A percentile compares a stretch with the other conserved stretches of the same genome.
phyloP scores from a whole-genome alignment of 1,139 yeast species.

The Spathaspora sp. region DNA sequence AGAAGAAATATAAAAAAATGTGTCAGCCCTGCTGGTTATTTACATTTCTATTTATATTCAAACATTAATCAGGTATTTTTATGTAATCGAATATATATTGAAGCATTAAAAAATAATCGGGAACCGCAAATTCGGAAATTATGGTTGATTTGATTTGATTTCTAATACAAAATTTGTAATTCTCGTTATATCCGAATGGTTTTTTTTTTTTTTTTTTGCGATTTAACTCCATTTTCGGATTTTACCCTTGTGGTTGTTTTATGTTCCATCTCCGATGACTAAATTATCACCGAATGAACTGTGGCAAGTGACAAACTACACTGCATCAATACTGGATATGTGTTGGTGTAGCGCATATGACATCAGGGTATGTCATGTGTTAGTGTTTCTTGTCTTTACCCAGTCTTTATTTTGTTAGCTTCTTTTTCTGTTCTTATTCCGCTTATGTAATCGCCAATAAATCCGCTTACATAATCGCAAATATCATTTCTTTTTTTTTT shows the following conservation, averaged over 20 bases:
- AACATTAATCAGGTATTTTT: neutral
- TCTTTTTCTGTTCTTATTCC: neutral
- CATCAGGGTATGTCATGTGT: neutral
- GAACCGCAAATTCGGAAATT: neutral
- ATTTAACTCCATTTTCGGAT: too few relatives aligned
- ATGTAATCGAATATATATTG: neutral
- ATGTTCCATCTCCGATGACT: neutral
- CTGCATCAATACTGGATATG: too few relatives aligned
- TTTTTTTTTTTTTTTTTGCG: neutral
- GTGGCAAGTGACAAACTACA: too few relatives aligned
- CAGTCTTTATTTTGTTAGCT: neutral
- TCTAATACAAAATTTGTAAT: neutral
- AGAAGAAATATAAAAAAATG: too few relatives aligned
- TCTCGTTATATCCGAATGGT: neutral
- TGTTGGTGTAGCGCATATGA: too few relatives aligned
- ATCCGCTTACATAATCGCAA: neutral
- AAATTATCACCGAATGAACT: too few relatives aligned
- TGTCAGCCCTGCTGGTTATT: neutral
- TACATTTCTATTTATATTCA: slow-evolving; percentile 1
- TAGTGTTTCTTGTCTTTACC: too few relatives aligned
- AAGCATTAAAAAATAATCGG: slow-evolving; percentile 3
- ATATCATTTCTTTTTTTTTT: neutral
- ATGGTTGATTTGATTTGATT: neutral
- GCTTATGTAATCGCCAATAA: neutral
- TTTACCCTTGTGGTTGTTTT: neutral